Conservation (phyloP, 306 rosid genomes). For the Sphenostylis stenocarpa region DNA sequence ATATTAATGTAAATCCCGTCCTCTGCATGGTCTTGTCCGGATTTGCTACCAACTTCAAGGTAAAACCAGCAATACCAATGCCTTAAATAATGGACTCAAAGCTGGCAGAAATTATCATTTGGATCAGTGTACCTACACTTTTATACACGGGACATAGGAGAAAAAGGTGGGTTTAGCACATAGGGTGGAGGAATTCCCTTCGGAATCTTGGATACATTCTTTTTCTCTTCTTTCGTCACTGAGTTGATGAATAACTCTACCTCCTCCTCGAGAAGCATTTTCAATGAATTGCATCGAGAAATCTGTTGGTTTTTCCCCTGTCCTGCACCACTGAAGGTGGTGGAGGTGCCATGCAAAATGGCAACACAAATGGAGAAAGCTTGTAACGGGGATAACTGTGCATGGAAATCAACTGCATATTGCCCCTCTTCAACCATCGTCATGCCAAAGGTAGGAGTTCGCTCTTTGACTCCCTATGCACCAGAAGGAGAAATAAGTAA, state of each 20-base stretch:
- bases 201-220: conserved; percentile 46
- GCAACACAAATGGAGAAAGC: conserved; percentile 92
- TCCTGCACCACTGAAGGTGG: conserved; percentile 35
- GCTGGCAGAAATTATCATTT: neutral
- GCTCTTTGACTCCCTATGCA: conserved; percentile 74
- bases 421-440: conserved; percentile 69
- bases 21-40: neutral
- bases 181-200: conserved; percentile 56
- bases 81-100: neutral
- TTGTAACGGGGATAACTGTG: conserved; percentile 76
- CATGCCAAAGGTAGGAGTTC: conserved; percentile 69
- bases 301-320: conserved; percentile 47
- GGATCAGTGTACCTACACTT: neutral
- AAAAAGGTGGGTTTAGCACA: conserved; percentile 71
- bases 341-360: conserved; percentile 71
- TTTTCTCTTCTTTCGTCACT: conserved; percentile 47
- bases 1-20: neutral
- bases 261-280: conserved; percentile 71
- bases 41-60: neutral
- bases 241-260: conserved; percentile 61
- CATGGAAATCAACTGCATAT: conserved; percentile 88
- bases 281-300: conserved; percentile 58
- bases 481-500: conserved; percentile 23
- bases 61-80: neutral
- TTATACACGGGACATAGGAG: conserved; percentile 77